Conservation (phyloP, 345 rosid genomes). For the Populus davidiana region DNA sequence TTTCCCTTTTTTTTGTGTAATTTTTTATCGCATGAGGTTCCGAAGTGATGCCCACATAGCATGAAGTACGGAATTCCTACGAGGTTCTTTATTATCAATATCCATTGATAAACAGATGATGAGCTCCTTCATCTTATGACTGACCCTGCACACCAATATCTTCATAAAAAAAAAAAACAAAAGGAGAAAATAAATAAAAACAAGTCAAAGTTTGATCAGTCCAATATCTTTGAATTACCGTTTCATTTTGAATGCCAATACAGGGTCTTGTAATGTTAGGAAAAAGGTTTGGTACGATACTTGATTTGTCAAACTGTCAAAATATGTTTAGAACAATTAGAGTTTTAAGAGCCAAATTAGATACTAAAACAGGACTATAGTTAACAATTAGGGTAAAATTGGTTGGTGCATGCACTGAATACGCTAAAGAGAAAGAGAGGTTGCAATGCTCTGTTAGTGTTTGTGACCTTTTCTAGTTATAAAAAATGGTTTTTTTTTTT, state of each 20-base stretch:
- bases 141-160: neutral
- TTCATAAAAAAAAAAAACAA: neutral
- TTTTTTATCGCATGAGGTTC: neutral
- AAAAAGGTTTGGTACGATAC: no score
- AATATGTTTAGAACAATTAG: no score
- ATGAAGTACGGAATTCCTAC: neutral
- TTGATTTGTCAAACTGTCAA: no score
- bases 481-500: no score
- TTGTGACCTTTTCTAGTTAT: accelerated
- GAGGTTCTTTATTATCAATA: neutral
- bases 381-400: no score
- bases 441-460: no score
- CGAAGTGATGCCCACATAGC: neutral
- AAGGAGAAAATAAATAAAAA: neutral
- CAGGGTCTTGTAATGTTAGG: no score
- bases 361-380: no score
- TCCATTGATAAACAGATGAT: neutral
- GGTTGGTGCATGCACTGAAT: no score
- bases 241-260: no score
- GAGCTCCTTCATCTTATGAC: neutral
- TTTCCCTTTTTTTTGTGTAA: no score
- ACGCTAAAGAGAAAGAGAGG: accelerated
- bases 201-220: neutral
- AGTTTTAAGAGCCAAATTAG: accelerated
- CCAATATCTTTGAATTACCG: neutral